Base-by-base conservation (phyloP, 176 grass and related monocot genomes). In the Paspalum vaginatum region DNA sequence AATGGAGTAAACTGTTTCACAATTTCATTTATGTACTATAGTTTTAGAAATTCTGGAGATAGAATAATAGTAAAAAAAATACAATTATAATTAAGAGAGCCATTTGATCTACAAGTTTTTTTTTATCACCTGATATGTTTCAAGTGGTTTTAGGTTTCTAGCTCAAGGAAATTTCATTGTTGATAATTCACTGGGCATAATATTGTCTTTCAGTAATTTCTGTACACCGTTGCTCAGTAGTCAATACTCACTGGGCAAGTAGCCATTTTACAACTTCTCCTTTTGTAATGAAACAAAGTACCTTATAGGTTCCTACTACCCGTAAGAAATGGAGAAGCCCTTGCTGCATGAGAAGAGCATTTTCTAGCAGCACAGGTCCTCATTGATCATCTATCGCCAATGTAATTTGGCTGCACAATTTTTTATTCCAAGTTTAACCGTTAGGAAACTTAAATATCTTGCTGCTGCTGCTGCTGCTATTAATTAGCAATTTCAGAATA, bases 61-160 rank as follows among this genome's bases (percentile, higher is more conserved):
- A 7, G 11, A 25, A 15, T 11, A 32, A 32, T 32, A 32, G 32
- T 32, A 32, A 32, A 1, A 32, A 32, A 32, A 32, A 32, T n/a
- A n/a, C 66, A 45, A 39, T 7, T 45, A 65, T n/a, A 75, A 61
- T 55, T 38, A 9, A 39, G 50, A 40, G 25, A 59, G 18, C 60
- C 39, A 56, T 9, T 26, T 56, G 22, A 8, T 45, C 24, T 83
- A 27, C 42, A 64, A 65, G 43, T 83, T 55, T 32, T 45, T 45
- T 4, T 45, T 55, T 75, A 32, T 20, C 52, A 76, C n/a, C 76
- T 27, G 26, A 77, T 77, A 47, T 68, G 17, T 17, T 68, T 47
- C 11, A 61, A 61, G 16, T 61, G 55, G 43, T 61, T 59, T 59
- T 13, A 59, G 21, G 66, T 24, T 68, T 45, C 2, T 58, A 68